These are phyloP conservation scores for Glomus cerebriforme DNA, from an alignment of 192 early-diverging fungal species.

Conservation along the genomic window DNA sequence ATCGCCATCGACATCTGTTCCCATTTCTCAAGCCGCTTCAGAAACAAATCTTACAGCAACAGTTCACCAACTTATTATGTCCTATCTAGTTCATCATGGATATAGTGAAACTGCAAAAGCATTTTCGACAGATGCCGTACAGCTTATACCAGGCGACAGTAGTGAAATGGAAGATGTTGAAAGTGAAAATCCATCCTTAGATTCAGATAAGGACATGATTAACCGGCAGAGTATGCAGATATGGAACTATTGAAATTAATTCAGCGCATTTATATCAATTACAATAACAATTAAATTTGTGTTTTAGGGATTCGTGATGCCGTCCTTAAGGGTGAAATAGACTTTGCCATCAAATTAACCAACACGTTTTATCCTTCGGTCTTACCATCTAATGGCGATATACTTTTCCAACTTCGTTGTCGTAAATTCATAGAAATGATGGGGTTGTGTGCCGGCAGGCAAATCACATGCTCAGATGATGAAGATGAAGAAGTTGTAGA, in stretches of 20 bases:
- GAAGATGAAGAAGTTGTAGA: conserved; percentile 44
- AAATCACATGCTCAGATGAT: conserved; percentile 13
- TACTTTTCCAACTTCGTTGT: conserved; percentile 80
- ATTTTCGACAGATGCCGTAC: conserved; percentile 49
- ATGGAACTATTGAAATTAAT: background rate
- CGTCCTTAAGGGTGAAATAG: conserved; percentile 76
- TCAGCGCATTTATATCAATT: background rate
- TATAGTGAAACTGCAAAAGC: conserved; percentile 75
- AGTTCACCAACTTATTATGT: conserved; percentile 70
- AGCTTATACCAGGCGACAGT: background rate
- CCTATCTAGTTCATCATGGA: conserved; percentile 84
- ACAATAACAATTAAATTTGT: background rate
- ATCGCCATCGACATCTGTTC: conserved; percentile 1
- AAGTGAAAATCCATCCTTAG: conserved; percentile 15
- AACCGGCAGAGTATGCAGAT: conserved; percentile 27
- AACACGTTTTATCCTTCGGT: conserved; percentile 70
- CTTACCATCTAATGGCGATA: conserved; percentile 57
- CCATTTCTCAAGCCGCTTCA: conserved; percentile 14
- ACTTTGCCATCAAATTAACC: conserved; percentile 66
- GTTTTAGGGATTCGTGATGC: conserved; percentile 46
- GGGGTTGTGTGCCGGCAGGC: conserved; percentile 5
- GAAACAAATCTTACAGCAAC: conserved; percentile 30
- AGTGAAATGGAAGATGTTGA: conserved; percentile 22
- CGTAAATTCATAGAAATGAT: conserved; percentile 90
- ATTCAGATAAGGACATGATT: conserved; percentile 25